Evolutionary conservation across 345 rosid species (phyloP), one percentile per base, ranked within the genome.

Genomic region (Trapa incisa): DNA sequence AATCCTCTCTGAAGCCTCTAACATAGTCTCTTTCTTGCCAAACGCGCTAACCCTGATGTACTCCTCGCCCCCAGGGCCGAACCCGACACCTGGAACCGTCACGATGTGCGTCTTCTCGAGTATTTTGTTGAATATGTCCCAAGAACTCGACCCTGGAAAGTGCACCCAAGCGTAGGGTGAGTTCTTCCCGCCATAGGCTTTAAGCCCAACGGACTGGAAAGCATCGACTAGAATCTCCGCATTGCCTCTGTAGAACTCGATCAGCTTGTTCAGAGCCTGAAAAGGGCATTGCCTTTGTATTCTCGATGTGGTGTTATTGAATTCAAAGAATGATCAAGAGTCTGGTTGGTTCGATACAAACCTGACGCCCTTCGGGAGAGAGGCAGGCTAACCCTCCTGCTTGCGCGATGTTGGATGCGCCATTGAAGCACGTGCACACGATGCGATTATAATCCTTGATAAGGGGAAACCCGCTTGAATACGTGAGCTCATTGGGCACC

Each of bases 371-470:
- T 32, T 65, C 73, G 0, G 83, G 36, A 58, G 94, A 80, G 70
- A 92, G 94, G 65, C 94, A 87, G 6, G 94, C 87, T 16, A 89
- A 71, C 10, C 94, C 98, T 22, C 98, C 94, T 0, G 90, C 87
- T 70, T 92, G 94, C 29, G 84, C 79, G 11, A 92, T 84, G 71
- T 76, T 92, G 10, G 98, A 91, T 45, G 96, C 91, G 33, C 96
- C 96, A 68, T 92, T 89, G 70, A 89, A 92, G 73, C 92, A 82
- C 16, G 98, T 92, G 66, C 92, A 81, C 9, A 87, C 86, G 54
- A 92, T 76, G 42, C 98, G 89, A 64, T 87, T 73, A 36, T 75
- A 92, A 65, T 92, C 98, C 0, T 83, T 78, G 68, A 82, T 79
- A 8, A 89, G 73, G 36, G 94, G 94, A 68, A 80, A 84, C 2